Base-by-base conservation (phyloP, 345 rosid species). In the Erodium maritimum region DNA sequence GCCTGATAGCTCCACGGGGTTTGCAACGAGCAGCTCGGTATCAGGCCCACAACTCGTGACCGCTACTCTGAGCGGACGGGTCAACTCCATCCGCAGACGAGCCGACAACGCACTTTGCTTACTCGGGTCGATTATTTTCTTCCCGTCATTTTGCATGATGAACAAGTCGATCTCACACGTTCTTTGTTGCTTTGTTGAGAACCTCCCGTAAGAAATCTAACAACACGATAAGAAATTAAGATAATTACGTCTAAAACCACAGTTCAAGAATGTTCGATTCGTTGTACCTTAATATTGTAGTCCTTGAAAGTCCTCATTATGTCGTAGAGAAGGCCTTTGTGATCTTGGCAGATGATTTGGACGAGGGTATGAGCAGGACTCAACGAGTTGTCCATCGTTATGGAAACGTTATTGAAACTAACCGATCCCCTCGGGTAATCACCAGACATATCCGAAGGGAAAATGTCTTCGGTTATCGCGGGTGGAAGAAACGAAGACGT, bases 261-360 rank as follows among this genome's bases (percentile, higher is more conserved):
- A 19, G 56, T 58, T 50, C 29, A 53, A 58, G 12, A 63, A 19
- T 19, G 55, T 55, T 42, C 55, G 63, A 2, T 46, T 54, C 23
- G 3, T 17, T 57, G 42, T 74, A 91, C 98, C 98, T 91, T 87
- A 63, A 89, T 83, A 69, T 85, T 88, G 69, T 79, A 93, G 70
- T 93, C 99, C 73, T 93, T 93, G 61, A 93, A 77, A 51, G 95
- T 93, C 69, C 99, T 80, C 96, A 87, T 85, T 61, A 89, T 79
- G 74, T 93, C 99, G 19, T 82, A 89, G 14, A 93, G 83, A 68
- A 93, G 91, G 23, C 94, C 96, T 73, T 93, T 93, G 71, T 82
- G 99, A 62, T 87, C 91, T 74, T 71, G 86, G 73, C 99, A 93
- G 64, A 63, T 68, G 29, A 93, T 85, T 71, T 88, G 96, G 51